Evolutionary conservation across 768 basidiomycete genomes (phyloP), one percentile per base, ranked within the genome.

Genomic region (Kwoniella sp.): DNA sequence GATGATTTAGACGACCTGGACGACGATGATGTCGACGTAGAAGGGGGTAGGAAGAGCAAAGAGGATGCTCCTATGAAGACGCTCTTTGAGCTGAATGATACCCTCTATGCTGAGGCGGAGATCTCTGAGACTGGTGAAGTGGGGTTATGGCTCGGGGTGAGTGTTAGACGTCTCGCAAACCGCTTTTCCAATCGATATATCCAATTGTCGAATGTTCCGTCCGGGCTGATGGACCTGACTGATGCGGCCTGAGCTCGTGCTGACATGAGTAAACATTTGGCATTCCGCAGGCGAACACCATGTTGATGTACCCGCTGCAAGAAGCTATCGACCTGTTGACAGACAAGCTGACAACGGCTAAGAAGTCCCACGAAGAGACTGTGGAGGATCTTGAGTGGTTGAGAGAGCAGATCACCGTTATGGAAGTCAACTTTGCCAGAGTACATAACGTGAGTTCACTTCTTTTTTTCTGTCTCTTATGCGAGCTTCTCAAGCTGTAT

Each of bases 31-130:
- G 40, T 9, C 10, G 40, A 9, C 10, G 40, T 9, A 33, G 33
- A 33, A 6, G 73, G 78, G 27, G 72, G 57, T 48, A 51, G 71
- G 10, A 72, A 79, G 50, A 86, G 86, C 67, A 60, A 69, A 12
- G 70, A 67, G 19, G 73, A 77, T 6, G 59, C 64, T 59, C 85
- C 88, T 15, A 76, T 94, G 60, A 88, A 82, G 58, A 92, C 92
- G 0, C 90, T 92, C 0, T 99, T 94, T 73, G 96, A 99, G 78
- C 84, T 99, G 60, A 95, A 93, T 68, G 95, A 98, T 72, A 98
- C 95, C 17, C 84, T 98, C 0, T 98, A 86, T 69, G 92, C 93
- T 4, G 91, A 95, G 73, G 95, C 94, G 5, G 87, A 90, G 68
- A 82, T 97, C 2, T 87, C 91, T 64, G 88, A 92, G 65, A 88